Evolutionary conservation across 2,329 filamentous ascomycete species (phyloP).

Genomic region (Chalaropsis ovoidea): DNA sequence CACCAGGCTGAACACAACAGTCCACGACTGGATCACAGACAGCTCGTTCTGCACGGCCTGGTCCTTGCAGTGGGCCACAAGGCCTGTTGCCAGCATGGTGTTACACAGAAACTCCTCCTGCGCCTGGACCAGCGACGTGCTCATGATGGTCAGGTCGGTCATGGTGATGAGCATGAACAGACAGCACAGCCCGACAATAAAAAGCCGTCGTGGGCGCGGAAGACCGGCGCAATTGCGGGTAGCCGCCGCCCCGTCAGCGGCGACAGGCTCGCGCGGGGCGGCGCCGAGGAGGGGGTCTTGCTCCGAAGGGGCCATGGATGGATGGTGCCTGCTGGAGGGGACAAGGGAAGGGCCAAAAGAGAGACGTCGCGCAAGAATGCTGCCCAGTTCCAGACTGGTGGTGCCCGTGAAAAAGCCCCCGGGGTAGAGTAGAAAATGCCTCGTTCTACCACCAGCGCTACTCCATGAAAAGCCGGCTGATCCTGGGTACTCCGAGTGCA

Average conservation of each 20-base stretch:
- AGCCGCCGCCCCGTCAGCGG: not conserved
- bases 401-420: not conserved
- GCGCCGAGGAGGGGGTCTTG: not conserved
- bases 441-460: not conserved
- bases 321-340: not conserved
- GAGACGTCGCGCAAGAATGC: not conserved
- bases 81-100: not conserved
- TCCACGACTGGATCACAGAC: slow-evolving; percentile 27
- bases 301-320: slow-evolving; percentile 1
- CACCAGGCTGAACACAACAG: slow-evolving; percentile 26
- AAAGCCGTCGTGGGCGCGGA: not conserved
- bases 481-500: too few relatives aligned
- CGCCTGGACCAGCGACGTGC: slow-evolving; percentile 23
- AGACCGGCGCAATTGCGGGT: too few relatives aligned
- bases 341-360: not conserved
- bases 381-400: not conserved
- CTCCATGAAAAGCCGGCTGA: not conserved
- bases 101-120: slow-evolving; percentile 25
- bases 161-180: slow-evolving; percentile 24
- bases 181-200: slow-evolving; percentile 19
- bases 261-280: not conserved
- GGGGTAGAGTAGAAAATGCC: not conserved
- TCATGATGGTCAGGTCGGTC: slow-evolving; percentile 23
- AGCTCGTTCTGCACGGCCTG: slow-evolving; percentile 27
- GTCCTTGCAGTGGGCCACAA: slow-evolving; percentile 26